phyloP scores from a whole-genome alignment of 1,284 basidiomycete genomes.

The Rhizopogon parksii region DNA sequence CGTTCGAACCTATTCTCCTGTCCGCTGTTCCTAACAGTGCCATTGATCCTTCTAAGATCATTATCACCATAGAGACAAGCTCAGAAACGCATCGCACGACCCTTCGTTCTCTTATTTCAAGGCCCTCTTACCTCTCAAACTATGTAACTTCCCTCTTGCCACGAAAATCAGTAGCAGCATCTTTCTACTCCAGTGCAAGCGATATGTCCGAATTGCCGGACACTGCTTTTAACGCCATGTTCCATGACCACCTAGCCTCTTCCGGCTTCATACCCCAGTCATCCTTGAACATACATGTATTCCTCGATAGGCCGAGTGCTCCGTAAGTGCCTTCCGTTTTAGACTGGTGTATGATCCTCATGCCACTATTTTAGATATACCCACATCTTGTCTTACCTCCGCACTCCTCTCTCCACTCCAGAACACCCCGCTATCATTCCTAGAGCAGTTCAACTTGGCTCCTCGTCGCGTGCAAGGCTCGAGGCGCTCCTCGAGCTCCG shows the following conservation, averaged over 20 bases:
- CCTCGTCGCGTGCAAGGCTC: slow-evolving; percentile 41
- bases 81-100: slow-evolving; percentile 59
- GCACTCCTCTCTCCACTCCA: slow-evolving; percentile 40
- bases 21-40: slow-evolving; percentile 45
- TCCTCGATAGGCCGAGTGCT: slow-evolving; percentile 70
- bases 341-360: not conserved
- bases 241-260: slow-evolving; percentile 54
- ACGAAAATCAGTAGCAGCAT: slow-evolving; percentile 38
- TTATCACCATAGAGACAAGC: slow-evolving; percentile 66
- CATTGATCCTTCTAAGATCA: slow-evolving; percentile 51
- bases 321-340: slow-evolving; percentile 47
- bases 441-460: slow-evolving; percentile 46
- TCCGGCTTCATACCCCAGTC: slow-evolving; percentile 46
- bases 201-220: slow-evolving; percentile 23
- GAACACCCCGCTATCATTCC: slow-evolving; percentile 52
- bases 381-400: slow-evolving; percentile 65
- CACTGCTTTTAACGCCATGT: slow-evolving; percentile 33
- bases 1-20: slow-evolving; percentile 60
- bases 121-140: slow-evolving; percentile 55
- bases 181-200: slow-evolving; percentile 44
- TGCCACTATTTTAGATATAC: slow-evolving; percentile 43
- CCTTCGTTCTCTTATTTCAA: slow-evolving; percentile 55
- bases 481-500: slow-evolving; percentile 64
- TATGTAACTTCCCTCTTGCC: slow-evolving; percentile 48
- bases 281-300: slow-evolving; percentile 55